These are phyloP conservation scores for Meyerozyma smithsonii DNA, from an alignment of 1,139 yeast genomes.

Conservation along the genomic window DNA sequence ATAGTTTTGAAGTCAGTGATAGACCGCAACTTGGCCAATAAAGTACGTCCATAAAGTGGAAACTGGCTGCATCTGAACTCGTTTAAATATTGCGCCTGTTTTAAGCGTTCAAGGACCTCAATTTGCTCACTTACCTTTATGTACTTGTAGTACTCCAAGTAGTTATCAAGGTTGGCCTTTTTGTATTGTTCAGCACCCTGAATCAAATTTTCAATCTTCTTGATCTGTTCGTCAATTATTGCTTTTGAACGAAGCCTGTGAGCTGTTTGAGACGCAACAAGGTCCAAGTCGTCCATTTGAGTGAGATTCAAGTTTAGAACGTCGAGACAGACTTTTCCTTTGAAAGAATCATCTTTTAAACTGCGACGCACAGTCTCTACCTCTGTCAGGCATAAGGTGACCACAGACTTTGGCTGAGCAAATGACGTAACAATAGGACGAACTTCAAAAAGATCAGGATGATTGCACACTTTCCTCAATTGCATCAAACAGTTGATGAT, in stretches of 20 bases:
- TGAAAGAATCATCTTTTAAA: conserved; percentile 20
- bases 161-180: conserved; percentile 42
- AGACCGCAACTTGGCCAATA: conserved; percentile 25
- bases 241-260: conserved; percentile 43
- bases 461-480: conserved; percentile 93
- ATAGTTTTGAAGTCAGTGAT: conserved; percentile 8
- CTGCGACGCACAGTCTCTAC: conserved; percentile 42
- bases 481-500: conserved; percentile 98
- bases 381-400: conserved; percentile 42
- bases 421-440: conserved; percentile 91
- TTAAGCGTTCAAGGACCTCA: conserved; percentile 46
- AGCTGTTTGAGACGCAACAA: conserved; percentile 47
- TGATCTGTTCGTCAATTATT: conserved; percentile 40
- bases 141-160: conserved; percentile 58
- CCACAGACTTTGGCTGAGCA: conserved; percentile 64
- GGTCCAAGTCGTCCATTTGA: conserved; percentile 39
- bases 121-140: conserved; percentile 48
- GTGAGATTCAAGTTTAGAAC: conserved; percentile 61
- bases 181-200: conserved; percentile 21
- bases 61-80: conserved; percentile 51
- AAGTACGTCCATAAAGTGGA: conserved; percentile 54
- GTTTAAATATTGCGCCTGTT: conserved; percentile 63
- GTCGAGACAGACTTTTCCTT: conserved; percentile 41
- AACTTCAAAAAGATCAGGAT: conserved; percentile 94
- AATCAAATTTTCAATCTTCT: conserved; percentile 33